Evolutionary conservation across 2,329 filamentous ascomycete species (phyloP).

Genomic region (Chalaropsis thielavioides): DNA sequence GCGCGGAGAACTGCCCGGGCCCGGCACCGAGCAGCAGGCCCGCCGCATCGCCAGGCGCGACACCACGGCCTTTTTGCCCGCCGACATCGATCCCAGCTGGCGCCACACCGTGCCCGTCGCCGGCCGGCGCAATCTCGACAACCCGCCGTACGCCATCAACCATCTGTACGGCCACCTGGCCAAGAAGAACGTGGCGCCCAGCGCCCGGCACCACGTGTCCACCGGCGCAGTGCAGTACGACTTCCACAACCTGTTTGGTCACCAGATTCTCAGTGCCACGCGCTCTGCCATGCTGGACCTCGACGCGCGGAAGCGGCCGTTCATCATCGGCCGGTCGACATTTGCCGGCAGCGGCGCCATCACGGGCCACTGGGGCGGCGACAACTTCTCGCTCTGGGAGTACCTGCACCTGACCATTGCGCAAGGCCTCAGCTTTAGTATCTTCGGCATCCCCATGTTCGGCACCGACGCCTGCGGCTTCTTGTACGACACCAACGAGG

Average conservation of each 20-base stretch:
- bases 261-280: slow-evolving; percentile 63
- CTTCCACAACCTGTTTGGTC: slow-evolving; percentile 65
- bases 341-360: slow-evolving; percentile 63
- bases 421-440: slow-evolving; percentile 57
- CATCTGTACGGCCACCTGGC: slow-evolving; percentile 44
- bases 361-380: slow-evolving; percentile 71
- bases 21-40: slow-evolving; percentile 25
- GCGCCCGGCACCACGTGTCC: slow-evolving; percentile 46
- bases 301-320: slow-evolving; percentile 55
- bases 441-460: slow-evolving; percentile 56
- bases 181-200: slow-evolving; percentile 45
- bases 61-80: slow-evolving; percentile 7
- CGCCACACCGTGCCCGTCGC: slow-evolving; percentile 41
- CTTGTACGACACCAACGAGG: slow-evolving; percentile 44
- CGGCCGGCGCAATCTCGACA: slow-evolving; percentile 51
- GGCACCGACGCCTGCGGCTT: slow-evolving; percentile 69
- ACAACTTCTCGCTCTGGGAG: slow-evolving; percentile 56
- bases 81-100: slow-evolving; percentile 13
- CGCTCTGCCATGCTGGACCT: slow-evolving; percentile 53
- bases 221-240: slow-evolving; percentile 67
- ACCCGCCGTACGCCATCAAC: slow-evolving; percentile 64
- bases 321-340: slow-evolving; percentile 72
- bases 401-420: slow-evolving; percentile 67
- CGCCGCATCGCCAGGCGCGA: background rate
- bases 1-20: too few species aligned